These are phyloP conservation scores for Sclerotinia borealis DNA, from an alignment of 2,329 filamentous ascomycete genomes.

Conservation along the genomic window DNA sequence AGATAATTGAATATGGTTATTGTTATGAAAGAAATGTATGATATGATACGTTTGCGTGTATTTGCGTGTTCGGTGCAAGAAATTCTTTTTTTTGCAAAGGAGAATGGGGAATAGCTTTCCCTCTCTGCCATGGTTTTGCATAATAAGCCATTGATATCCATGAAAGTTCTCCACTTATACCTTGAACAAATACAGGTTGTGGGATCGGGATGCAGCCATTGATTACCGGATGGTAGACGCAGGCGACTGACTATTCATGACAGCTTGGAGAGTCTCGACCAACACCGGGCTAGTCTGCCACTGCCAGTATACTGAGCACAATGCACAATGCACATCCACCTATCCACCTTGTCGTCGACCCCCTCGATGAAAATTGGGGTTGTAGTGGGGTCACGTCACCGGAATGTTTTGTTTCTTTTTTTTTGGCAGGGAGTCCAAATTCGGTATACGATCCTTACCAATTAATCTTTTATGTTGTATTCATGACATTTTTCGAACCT, in stretches of 20 bases:
- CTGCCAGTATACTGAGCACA: too few species aligned
- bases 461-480: background rate
- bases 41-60: background rate
- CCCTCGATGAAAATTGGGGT: background rate
- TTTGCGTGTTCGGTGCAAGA: background rate
- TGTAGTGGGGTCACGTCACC: background rate
- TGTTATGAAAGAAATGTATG: background rate
- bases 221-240: background rate
- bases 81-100: too few species aligned
- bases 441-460: background rate
- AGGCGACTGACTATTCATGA: too few species aligned
- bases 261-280: background rate
- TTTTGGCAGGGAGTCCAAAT: background rate
- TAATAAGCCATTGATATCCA: background rate
- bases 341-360: too few species aligned
- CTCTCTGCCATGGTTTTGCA: background rate
- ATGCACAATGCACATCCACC: background rate
- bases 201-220: background rate
- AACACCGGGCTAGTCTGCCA: too few species aligned
- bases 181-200: background rate
- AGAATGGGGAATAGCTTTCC: background rate
- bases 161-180: background rate
- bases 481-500: background rate
- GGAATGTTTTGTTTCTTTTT: background rate
- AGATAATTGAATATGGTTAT: too few species aligned